Evolutionary conservation across 2,329 filamentous ascomycete species (phyloP), one percentile per base, ranked within the genome.

Genomic region (Colletotrichum coccodes): DNA sequence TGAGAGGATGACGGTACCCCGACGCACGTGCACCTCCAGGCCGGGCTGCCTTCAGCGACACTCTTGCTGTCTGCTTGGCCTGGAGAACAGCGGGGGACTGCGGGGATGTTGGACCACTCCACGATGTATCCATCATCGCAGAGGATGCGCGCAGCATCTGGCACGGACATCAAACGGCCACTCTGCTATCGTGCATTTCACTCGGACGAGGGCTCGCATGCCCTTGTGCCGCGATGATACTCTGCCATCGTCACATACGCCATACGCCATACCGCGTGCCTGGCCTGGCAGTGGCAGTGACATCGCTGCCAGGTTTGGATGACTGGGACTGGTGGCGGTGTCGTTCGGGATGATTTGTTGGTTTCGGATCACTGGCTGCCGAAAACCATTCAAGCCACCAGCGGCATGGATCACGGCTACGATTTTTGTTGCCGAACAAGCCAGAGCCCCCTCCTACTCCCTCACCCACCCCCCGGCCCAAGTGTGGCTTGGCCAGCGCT

Each of bases 401-500:
- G 46, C 8, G 18, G 36, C 53, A 64, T 49, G 40, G 28, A 18
- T 14, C 18, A 63, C 34, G 23, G 14, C 40, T 46, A 38, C 46
- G 28, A 12, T 30, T 2, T 26, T 18, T 53, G 32, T n/a, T n/a
- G 50, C 12, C 28, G 53, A 32, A 11, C 44, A 28, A 28, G 3
- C 26, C 6, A 14, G 4, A 26, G 8, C 26, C 18, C 23, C 21
- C 21, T n/a, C 26, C 36, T 14, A n/a, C 26, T 23, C 32, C 30
- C 30, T 16, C 50, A n/a, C 40, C 12, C 8, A 14, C 30, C 26
- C 34, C n/a, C 23, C 28, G 56, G 11, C 21, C 28, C n/a, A 44
- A 36, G 16, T 62, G 67, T 52, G 62, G 52, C 56, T 61, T 61
- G 57, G 57, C 66, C 47, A 61, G 60, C 60, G 60, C 60, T 59